These are phyloP conservation scores for Bauhinia variegata DNA, from an alignment of 306 rosid species.

Conservation along the genomic window DNA sequence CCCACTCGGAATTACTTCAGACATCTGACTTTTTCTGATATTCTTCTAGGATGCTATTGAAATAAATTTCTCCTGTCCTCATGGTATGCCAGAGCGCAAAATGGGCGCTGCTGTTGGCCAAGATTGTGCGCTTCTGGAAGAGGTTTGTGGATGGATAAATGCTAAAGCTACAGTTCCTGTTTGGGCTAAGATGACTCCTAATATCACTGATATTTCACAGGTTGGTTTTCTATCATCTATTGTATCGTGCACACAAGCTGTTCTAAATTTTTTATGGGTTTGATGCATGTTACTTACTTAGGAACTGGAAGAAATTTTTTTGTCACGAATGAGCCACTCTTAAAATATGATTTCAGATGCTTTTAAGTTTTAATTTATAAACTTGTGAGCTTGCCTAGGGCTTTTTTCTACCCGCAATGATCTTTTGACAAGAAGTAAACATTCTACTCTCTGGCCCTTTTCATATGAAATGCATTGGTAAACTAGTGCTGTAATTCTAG, in stretches of 20 bases:
- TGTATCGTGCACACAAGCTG: not conserved
- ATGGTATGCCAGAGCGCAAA: conserved; percentile 97
- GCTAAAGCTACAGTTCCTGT: conserved; percentile 94
- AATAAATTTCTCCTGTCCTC: conserved; percentile 93
- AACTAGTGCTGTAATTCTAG: not conserved
- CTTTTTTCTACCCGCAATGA: not conserved
- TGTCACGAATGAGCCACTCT: conserved; percentile 20
- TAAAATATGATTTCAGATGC: not conserved
- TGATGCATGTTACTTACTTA: conserved; percentile 4
- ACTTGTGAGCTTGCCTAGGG: not conserved
- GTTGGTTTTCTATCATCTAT: conserved; percentile 44
- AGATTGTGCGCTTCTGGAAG: conserved; percentile 89
- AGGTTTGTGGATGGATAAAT: conserved; percentile 93
- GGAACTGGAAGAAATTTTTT: conserved; percentile 12
- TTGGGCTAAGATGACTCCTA: conserved; percentile 99
- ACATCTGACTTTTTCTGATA: conserved; percentile 30
- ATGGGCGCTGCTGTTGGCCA: conserved; percentile 99
- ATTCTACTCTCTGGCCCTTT: not conserved
- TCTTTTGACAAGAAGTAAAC: not conserved
- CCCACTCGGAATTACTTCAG: not conserved
- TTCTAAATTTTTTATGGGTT: conserved; percentile 15
- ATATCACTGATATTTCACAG: conserved; percentile 88
- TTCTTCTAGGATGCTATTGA: conserved; percentile 81
- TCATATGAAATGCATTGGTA: conserved; percentile 9
- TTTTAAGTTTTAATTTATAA: no score